Evolutionary conservation across 2,329 filamentous ascomycete species (phyloP), one percentile per base, ranked within the genome.

Genomic region (Aotearoamyces nothofagi): DNA sequence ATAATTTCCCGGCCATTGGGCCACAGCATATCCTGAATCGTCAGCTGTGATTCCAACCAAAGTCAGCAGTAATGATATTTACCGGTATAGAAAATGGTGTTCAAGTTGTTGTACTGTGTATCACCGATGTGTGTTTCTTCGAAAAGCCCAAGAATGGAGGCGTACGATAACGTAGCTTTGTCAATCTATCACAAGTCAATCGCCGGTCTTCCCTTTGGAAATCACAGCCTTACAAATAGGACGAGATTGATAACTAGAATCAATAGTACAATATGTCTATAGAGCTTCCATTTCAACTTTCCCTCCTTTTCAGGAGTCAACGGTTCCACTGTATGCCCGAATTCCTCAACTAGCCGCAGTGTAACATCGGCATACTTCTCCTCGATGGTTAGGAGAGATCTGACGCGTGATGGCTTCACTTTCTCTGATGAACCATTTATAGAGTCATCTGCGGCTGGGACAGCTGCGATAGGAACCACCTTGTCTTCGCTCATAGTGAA

Each of bases 11-110:
- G 55, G 55, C 35, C 45, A 44, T 27, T 55, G 50, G 3, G 46
- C 50, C 2, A 47, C 44, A 13, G 56, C 35, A 23, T 56, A 57
- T 0, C 52, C 53, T 52, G 15, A 19, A 23, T 22, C 11, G 13
- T 22, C 17, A 27, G 19, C 15, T 29, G 14, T 20, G 8, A 29
- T 20, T 6, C 17, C 17, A n/a, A 8, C 14, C 15, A 9, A 11
- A 11, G 5, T 8, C 15, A 8, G 25, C 10, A 29, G 14, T 11
- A 14, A 12, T 5, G n/a, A 12, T 14, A 29, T 43, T 11, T 38
- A 55, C 54, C 54, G 22, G 54, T 51, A 20, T 57, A 58, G 33
- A 57, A 58, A 16, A 58, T 46, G 3, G 53, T 56, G 33, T 50
- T 53, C 2, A 56, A 35, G 24, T 57, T 57, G 27, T 57, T 56